These are phyloP conservation scores for Selenicereus undatus DNA, from an alignment of 148 eudicot genomes.

Conservation along the genomic window DNA sequence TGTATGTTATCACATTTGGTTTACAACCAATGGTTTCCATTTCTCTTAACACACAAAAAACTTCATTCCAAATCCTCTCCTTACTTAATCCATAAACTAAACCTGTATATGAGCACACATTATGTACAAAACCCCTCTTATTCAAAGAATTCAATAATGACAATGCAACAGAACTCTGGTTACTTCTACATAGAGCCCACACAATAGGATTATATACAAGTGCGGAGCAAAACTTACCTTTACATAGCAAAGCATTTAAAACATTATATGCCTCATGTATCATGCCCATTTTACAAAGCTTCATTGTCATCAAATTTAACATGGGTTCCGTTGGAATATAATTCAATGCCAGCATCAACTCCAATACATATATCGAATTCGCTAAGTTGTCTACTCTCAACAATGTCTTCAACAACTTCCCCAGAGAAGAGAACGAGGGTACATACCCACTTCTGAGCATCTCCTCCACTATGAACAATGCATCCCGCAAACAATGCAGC, in stretches of 20 bases:
- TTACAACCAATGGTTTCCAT: conserved; percentile 42
- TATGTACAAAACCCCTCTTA: conserved; percentile 52
- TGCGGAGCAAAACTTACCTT: conserved; percentile 34
- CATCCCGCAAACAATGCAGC: conserved; percentile 27
- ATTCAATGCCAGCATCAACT: conserved; percentile 42
- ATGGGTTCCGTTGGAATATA: conserved; percentile 31
- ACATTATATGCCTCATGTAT: conserved; percentile 38
- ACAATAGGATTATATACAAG: conserved; percentile 50
- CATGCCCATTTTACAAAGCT: conserved; percentile 44
- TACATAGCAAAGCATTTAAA: conserved; percentile 28
- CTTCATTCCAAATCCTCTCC: conserved; percentile 40
- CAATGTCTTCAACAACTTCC: conserved; percentile 38
- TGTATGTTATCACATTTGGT: conserved; percentile 48
- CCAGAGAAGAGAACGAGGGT: conserved; percentile 41
- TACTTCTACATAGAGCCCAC: conserved; percentile 57
- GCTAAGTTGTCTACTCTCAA: conserved; percentile 30
- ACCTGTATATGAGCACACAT: conserved; percentile 56
- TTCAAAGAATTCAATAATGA: conserved; percentile 37
- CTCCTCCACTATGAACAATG: conserved; percentile 32
- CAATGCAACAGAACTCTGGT: conserved; percentile 35
- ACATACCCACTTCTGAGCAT: conserved; percentile 44
- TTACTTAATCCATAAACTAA: conserved; percentile 49
- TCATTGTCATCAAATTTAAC: conserved; percentile 28
- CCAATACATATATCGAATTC: conserved; percentile 31
- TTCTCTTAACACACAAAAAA: conserved; percentile 35